phyloP scores from a whole-genome alignment of 306 rosid genomes.

The Citrullus colocynthis region DNA sequence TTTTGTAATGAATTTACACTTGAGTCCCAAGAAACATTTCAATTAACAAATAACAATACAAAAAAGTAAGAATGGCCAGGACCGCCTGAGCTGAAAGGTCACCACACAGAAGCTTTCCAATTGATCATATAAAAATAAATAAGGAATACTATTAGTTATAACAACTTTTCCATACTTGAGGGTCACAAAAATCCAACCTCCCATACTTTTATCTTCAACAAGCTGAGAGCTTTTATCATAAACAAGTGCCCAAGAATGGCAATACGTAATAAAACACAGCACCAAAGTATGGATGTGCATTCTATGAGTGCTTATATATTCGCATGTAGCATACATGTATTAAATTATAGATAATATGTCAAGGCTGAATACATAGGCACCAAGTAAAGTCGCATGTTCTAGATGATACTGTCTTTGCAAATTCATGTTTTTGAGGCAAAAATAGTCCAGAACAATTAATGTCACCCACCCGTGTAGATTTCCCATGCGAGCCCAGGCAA shows the following conservation, averaged over 20 bases:
- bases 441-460: slow-evolving; percentile 12
- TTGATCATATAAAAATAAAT: background rate
- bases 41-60: background rate
- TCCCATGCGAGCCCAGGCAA: slow-evolving; percentile 99
- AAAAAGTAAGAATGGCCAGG: background rate
- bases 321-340: background rate
- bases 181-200: background rate
- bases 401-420: background rate
- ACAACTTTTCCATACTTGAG: background rate
- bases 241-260: background rate
- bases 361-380: background rate
- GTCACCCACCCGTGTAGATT: slow-evolving; percentile 83
- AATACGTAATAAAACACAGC: background rate
- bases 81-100: background rate
- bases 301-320: background rate
- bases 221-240: background rate
- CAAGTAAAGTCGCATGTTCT: background rate
- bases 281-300: background rate
- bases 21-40: background rate
- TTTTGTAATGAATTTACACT: background rate
- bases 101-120: background rate
- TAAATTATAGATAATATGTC: background rate
- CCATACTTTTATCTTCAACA: background rate
- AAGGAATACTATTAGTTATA: background rate
- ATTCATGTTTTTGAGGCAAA: slow-evolving; percentile 8